phyloP scores from a whole-genome alignment of 768 basidiomycete genomes.

The Saitozyma podzolica region DNA sequence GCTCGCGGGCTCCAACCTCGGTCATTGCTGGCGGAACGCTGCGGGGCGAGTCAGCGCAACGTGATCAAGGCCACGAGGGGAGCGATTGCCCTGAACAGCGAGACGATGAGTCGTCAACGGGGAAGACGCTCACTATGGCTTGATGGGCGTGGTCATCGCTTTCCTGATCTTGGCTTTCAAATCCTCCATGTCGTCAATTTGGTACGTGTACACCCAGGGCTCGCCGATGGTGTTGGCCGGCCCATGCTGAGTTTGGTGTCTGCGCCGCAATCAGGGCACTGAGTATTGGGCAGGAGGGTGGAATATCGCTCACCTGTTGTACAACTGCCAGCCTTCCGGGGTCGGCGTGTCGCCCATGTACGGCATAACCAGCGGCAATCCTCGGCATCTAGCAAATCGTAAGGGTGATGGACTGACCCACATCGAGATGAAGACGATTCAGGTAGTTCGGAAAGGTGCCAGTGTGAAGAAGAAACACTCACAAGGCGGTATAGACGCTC shows the following conservation, averaged over 20 bases:
- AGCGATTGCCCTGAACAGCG: too few species aligned
- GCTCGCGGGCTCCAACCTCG: background rate
- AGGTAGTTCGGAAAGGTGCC: too few species aligned
- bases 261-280: slow-evolving; percentile 3
- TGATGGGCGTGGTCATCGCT: slow-evolving; percentile 36
- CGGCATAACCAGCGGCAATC: slow-evolving; percentile 43
- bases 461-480: slow-evolving; percentile 10
- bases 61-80: too few species aligned
- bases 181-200: slow-evolving; percentile 26
- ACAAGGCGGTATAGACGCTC: slow-evolving; percentile 44
- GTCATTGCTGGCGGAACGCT: background rate
- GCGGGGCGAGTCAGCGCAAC: background rate
- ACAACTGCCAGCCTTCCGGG: slow-evolving; percentile 38
- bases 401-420: background rate
- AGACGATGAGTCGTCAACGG: background rate
- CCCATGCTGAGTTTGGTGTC: slow-evolving; percentile 34
- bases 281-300: background rate
- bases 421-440: too few species aligned
- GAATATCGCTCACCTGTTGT: slow-evolving; percentile 20
- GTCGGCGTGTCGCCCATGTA: slow-evolving; percentile 25
- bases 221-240: slow-evolving; percentile 37
- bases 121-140: slow-evolving; percentile 34
- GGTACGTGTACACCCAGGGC: slow-evolving; percentile 47
- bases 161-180: slow-evolving; percentile 25
- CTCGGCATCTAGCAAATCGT: slow-evolving; percentile 36